phyloP scores from a whole-genome alignment of 2,329 filamentous ascomycete species.

The Aspergillus pseudoglaucus region DNA sequence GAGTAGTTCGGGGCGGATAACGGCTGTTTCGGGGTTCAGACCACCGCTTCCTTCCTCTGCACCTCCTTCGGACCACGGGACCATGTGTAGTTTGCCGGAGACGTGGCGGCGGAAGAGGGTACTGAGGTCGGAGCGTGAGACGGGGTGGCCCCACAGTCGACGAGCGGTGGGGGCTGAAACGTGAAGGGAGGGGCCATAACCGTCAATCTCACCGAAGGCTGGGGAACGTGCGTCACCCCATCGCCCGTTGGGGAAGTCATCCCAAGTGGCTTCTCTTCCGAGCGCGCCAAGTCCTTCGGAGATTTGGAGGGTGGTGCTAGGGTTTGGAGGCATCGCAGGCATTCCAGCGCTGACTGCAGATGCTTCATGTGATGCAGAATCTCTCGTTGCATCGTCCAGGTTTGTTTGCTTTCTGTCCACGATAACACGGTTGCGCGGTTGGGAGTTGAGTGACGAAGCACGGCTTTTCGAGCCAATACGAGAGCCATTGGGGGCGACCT shows the following conservation, averaged over 20 bases:
- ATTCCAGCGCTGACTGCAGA: constrained; percentile 70
- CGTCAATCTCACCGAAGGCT: constrained; percentile 93
- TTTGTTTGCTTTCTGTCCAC: constrained; percentile 51
- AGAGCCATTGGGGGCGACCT: constrained; percentile 19
- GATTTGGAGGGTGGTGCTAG: constrained; percentile 82
- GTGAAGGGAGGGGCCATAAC: constrained; percentile 94
- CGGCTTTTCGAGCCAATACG: constrained; percentile 44
- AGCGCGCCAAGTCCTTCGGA: constrained; percentile 87
- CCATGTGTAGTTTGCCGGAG: constrained; percentile 67
- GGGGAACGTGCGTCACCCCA: constrained; percentile 92
- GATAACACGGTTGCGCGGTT: constrained; percentile 82
- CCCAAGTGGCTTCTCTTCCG: constrained; percentile 94
- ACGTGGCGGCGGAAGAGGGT: constrained; percentile 75
- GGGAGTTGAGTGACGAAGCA: constrained; percentile 72
- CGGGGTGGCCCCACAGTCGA: constrained; percentile 76
- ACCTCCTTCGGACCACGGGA: constrained; percentile 78
- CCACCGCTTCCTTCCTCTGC: constrained; percentile 54
- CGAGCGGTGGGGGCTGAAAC: constrained; percentile 80
- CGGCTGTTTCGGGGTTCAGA: constrained; percentile 64
- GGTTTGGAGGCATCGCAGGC: constrained; percentile 63
- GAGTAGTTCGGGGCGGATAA: constrained; percentile 70
- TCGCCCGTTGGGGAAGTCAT: constrained; percentile 93
- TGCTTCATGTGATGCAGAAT: constrained; percentile 52
- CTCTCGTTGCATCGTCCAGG: constrained; percentile 28
- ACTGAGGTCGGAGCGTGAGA: constrained; percentile 64